These are phyloP conservation scores for Diplodia corticola DNA, from an alignment of 2,329 filamentous ascomycete species.

Conservation along the genomic window DNA sequence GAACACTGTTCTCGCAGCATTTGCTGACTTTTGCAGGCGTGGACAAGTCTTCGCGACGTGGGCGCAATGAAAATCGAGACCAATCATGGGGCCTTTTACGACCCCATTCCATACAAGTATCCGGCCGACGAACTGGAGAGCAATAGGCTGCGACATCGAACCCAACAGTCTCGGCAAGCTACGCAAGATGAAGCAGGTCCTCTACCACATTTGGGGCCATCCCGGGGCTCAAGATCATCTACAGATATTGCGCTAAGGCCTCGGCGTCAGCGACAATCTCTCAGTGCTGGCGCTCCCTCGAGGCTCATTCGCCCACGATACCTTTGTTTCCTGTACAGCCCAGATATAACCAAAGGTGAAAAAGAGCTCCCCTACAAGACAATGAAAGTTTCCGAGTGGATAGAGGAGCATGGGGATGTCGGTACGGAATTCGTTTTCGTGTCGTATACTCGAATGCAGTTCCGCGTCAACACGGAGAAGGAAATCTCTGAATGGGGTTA, in stretches of 20 bases:
- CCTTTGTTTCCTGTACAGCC: background rate
- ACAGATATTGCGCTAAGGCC: no score
- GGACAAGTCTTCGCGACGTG: no score
- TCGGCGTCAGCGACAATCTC: background rate
- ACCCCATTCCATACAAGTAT: background rate
- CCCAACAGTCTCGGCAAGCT: background rate
- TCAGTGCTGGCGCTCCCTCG: background rate
- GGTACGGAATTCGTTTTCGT: conserved; percentile 18
- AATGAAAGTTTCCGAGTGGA: background rate
- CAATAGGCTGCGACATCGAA: no score
- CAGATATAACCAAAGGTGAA: background rate
- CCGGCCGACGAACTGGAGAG: no score
- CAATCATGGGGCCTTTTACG: background rate
- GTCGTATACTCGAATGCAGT: conserved; percentile 21
- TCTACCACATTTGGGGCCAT: no score
- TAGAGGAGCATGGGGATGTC: conserved; percentile 3
- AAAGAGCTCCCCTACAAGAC: background rate
- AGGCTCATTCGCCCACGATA: conserved; percentile 6
- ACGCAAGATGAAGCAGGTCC: background rate
- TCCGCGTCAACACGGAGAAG: background rate
- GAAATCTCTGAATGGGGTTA: background rate
- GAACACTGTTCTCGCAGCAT: no score
- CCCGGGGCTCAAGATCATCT: no score
- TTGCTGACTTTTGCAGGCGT: no score
- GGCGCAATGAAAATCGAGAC: no score